Evolutionary conservation across 345 rosid species (phyloP), one percentile per base, ranked within the genome.

Genomic region (Gossypium stocksii): DNA sequence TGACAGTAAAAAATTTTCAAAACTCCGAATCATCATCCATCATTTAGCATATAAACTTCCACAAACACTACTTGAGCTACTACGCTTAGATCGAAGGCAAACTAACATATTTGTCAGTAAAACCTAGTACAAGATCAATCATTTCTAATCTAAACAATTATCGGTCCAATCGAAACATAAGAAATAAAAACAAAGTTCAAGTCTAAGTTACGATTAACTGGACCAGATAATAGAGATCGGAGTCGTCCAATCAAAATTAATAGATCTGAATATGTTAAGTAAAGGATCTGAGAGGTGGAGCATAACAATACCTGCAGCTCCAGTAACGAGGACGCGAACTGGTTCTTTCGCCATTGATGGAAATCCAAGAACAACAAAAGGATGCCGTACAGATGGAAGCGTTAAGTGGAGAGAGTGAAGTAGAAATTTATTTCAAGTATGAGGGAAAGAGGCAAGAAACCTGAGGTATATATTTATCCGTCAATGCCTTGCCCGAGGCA

Each of bases 311-410:
- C 99, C 99, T 82, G 99, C 99, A 77, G 99, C 99, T 4, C 98
- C 99, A 58, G 98, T 95, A 69, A 95, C 98, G 78, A 95, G 99
- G 64, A 95, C 97, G 82, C 98, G 98, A 74, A 85, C 94, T 38
- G 97, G 97, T 67, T 91, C 94, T 77, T 89, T 91, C 34, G 91
- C 99, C 99, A 95, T 93, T 80, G 85, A 70, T 75, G 77, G 29
- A 68, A 82, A 80, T 71, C 69, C 52, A 57, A 13, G 77, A 67
- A 23, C 1, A 22, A 54, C 25, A 5, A 7, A 73, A 22, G 12
- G n/a, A 75, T 46, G 57, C 19, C 73, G 27, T 20, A 14, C 9
- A 51, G 61, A 34, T 34, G 38, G 19, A 41, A 4, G 70, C 11
- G 45, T 7, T 23, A 41, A 15, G 66, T 16, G 4, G 8, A 27